Evolutionary conservation across 2,329 filamentous ascomycete genomes (phyloP), one percentile per base, ranked within the genome.

Genomic region (Daldinia sp.): DNA sequence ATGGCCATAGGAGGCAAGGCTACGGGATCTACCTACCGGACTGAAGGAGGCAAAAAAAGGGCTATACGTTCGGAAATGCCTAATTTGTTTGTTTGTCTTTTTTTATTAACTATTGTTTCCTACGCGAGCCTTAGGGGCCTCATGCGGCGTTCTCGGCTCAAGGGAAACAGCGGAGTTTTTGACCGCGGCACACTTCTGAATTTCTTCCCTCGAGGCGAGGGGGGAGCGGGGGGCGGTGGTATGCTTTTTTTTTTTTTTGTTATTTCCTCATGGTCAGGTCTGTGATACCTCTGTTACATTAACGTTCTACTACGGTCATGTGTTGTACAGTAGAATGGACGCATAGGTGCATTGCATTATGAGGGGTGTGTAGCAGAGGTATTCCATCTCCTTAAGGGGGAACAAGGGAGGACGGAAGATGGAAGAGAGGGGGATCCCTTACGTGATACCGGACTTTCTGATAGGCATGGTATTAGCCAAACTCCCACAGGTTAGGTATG

Each of bases 261-360:
- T 57, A 35, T n/a, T n/a, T n/a, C n/a, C n/a, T n/a, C n/a, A n/a
- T n/a, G 60, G 52, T 56, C 27, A 17, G 43, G 34, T 27, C 39
- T 27, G 29, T 19, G 57, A 66, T 61, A 61, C 64, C 64, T 64
- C 32, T 49, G 47, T 61, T 21, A 34, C 32, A 56, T 41, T 45
- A 53, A n/a, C 50, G 48, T 63, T 63, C 32, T 48, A 32, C 32
- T 48, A 32, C 57, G 30, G 49, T 19, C 17, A 23, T 50, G 45
- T 60, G 48, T 52, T 66, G 60, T 66, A 66, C 64, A 66, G 17
- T 66, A 66, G 43, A 41, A 61, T 55, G 55, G 30, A 61, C 23
- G 49, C 53, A 52, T 58, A 13, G 29, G 47, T 25, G 55, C 55
- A 63, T 63, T 59, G 59, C 59, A 66, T 66, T 60, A 51, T 50